Conservation (phyloP, 257 asterid species). For the Nicotiana paniculata region DNA sequence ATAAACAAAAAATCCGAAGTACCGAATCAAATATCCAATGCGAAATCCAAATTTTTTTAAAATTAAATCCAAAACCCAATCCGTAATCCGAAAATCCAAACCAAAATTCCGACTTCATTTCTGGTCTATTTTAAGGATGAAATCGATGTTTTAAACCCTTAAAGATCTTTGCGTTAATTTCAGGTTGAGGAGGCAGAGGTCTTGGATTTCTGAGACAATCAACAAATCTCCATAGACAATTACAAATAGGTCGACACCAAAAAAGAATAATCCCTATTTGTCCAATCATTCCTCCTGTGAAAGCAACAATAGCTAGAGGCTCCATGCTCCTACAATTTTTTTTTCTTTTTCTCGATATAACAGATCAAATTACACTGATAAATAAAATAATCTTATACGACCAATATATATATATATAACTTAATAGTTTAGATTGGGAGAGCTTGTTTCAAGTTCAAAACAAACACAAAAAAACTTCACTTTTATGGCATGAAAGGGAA, state of each 20-base stretch:
- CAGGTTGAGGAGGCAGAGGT: conserved; percentile 17
- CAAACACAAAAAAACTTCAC: no score
- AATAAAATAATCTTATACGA: neutral
- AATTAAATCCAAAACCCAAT: no score
- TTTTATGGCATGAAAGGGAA: no score
- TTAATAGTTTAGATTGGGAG: neutral
- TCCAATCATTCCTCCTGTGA: conserved; percentile 14
- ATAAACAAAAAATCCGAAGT: no score
- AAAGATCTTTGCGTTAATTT: neutral
- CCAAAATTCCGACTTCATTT: no score
- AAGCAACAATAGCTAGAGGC: conserved; percentile 8
- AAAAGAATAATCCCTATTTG: conserved; percentile 14
- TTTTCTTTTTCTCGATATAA: neutral
- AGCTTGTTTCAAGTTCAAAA: neutral
- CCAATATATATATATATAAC: neutral
- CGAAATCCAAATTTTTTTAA: no score
- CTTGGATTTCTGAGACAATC: conserved; percentile 24
- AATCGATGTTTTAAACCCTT: neutral
- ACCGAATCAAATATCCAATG: no score
- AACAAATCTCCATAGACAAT: conserved; percentile 10
- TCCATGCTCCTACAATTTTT: neutral
- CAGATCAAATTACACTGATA: neutral
- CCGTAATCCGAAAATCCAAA: no score
- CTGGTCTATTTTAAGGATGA: neutral
- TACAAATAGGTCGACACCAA: conserved; percentile 22